Percentiles rank a stretch among this genome's conserved stretches.
Conservation (phyloP, 345 rosid species). For the Populus euphratica region DNA sequence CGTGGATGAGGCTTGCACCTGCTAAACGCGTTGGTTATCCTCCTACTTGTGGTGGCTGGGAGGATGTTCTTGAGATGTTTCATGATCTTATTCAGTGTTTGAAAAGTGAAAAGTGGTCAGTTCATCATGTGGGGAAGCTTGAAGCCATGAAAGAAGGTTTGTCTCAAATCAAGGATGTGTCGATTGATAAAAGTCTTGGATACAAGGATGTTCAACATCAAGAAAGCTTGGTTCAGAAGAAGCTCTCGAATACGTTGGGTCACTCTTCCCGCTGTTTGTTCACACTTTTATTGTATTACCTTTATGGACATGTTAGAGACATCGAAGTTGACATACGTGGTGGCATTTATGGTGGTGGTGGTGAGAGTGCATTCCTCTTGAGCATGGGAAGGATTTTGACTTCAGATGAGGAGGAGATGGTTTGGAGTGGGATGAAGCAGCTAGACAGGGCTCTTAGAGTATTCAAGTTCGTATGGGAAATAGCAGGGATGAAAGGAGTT, state of each 20-base stretch:
- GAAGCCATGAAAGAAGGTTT: slow-evolving; percentile 82
- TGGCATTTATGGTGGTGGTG: slow-evolving; percentile 34
- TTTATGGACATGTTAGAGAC: slow-evolving; percentile 59
- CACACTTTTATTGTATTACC: slow-evolving; percentile 63
- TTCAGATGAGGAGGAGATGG: slow-evolving; percentile 46
- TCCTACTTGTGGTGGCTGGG: slow-evolving; percentile 53
- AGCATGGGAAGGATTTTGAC: slow-evolving; percentile 68
- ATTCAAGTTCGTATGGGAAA: slow-evolving; percentile 68
- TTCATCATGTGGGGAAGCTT: slow-evolving; percentile 55
- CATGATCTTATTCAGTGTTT: slow-evolving; percentile 57
- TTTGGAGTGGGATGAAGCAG: slow-evolving; percentile 64
- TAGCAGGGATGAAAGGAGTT: slow-evolving; percentile 59
- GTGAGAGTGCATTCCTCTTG: slow-evolving; percentile 32
- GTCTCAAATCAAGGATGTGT: slow-evolving; percentile 60
- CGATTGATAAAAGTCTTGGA: slow-evolving; percentile 57
- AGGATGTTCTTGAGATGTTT: slow-evolving; percentile 76
- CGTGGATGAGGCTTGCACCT: slow-evolving; percentile 71
- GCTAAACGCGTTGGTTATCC: slow-evolving; percentile 27
- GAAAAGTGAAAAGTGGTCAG: slow-evolving; percentile 33
- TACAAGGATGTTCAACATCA: slow-evolving; percentile 64
- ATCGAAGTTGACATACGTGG: slow-evolving; percentile 69
- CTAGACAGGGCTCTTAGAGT: slow-evolving; percentile 61
- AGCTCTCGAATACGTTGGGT: slow-evolving; percentile 61
- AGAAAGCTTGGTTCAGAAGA: slow-evolving; percentile 60
- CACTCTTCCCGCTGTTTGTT: slow-evolving; percentile 71